These are phyloP conservation scores for Plectosphaerella sp. DNA, from an alignment of 2,329 filamentous ascomycete species.

Conservation along the genomic window DNA sequence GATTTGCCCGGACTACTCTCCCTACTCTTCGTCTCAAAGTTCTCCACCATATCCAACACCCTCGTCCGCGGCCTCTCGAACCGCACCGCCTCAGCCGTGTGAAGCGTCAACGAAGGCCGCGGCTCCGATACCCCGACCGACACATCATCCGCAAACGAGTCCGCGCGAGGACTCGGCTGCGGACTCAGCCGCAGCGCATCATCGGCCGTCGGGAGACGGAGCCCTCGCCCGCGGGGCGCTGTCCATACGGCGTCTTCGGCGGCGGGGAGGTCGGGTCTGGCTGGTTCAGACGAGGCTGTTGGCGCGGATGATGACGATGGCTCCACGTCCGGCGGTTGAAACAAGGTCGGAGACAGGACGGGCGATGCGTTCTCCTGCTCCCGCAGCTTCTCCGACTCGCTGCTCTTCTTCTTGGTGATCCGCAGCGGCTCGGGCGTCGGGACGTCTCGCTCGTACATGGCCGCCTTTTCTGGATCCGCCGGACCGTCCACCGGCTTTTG, in stretches of 20 bases:
- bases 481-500: neutral
- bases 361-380: neutral
- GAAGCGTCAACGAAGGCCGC: constrained; percentile 26
- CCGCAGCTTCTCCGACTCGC: neutral
- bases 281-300: neutral
- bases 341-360: neutral
- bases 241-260: neutral
- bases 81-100: constrained; percentile 43
- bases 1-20: constrained; percentile 26
- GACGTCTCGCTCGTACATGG: neutral
- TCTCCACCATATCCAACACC: constrained; percentile 53
- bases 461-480: constrained; percentile 2
- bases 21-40: constrained; percentile 39
- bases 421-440: constrained; percentile 1
- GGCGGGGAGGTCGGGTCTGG: neutral
- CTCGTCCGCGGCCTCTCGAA: constrained; percentile 36
- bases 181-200: constrained; percentile 1
- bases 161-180: constrained; percentile 3
- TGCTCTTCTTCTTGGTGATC: constrained; percentile 1
- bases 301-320: neutral
- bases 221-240: neutral
- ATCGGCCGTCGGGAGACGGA: constrained; percentile 7
- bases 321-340: neutral
- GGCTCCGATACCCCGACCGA: constrained; percentile 21
- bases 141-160: constrained; percentile 8